Percentiles rank a stretch among this genome's conserved stretches.
Evolutionary conservation across 1,284 basidiomycete species (phyloP).

Genomic region (Entoloma clypeatum): DNA sequence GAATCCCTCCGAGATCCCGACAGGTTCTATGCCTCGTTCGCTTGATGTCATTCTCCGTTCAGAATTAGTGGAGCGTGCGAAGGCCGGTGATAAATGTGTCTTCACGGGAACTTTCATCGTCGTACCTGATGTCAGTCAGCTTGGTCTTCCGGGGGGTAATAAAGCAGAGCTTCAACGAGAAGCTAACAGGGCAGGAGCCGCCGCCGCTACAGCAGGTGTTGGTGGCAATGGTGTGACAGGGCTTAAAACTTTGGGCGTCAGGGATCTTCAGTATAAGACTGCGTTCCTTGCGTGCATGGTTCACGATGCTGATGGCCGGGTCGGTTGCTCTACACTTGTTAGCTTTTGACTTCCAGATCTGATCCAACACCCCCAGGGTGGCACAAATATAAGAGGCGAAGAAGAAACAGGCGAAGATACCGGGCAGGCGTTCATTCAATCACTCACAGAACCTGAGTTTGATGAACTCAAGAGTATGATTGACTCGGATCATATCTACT

Average conservation of each 20-base stretch:
- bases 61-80: conserved; percentile 95
- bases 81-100: conserved; percentile 98
- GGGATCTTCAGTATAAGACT: conserved; percentile 97
- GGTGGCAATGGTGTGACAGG: conserved; percentile 91
- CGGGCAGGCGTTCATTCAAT: conserved; percentile 78
- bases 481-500: conserved; percentile 90
- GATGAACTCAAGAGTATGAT: conserved; percentile 96
- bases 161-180: conserved; percentile 89
- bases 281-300: conserved; percentile 99
- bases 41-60: conserved; percentile 94
- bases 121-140: conserved; percentile 95
- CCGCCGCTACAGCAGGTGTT: conserved; percentile 59
- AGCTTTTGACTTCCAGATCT: conserved; percentile 4
- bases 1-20: conserved; percentile 98
- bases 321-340: conserved; percentile 34
- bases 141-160: conserved; percentile 94
- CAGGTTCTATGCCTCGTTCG: conserved; percentile 96
- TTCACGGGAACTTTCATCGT: conserved; percentile 99
- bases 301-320: conserved; percentile 82
- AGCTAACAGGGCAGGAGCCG: conserved; percentile 61
- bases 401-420: conserved; percentile 75
- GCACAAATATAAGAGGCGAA: conserved; percentile 85
- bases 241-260: conserved; percentile 89
- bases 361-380: conserved; percentile 43
- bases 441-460: conserved; percentile 90